Base-by-base conservation (phyloP, 768 basidiomycete genomes). In the Suillus subluteus region DNA sequence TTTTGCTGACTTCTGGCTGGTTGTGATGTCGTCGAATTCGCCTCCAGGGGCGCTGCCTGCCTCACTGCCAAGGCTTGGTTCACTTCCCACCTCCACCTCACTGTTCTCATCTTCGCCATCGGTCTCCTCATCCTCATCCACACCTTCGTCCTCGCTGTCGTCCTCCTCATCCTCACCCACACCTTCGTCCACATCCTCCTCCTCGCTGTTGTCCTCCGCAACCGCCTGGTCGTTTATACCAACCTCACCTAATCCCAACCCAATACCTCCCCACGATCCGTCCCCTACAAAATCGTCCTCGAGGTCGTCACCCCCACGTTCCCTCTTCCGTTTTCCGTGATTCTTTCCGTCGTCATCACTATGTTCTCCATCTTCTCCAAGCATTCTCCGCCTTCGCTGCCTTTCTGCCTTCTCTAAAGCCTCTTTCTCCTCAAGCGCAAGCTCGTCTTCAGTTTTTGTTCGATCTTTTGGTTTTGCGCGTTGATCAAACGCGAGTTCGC, bases 371-470 rank as follows among this genome's bases (percentile, higher is more conserved):
- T 88, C 87, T 67, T 92, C 80, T 6, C 98, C 98, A 59, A 91
- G 76, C 96, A 98, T 98, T 30, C 98, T 87, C 71, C 88, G 82
- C 58, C 90, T 76, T 37, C 98, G 84, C 69, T 82, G 85, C 71
- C 85, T 82, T 79, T 99, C 98, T 1, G 94, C 93, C 76, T 89
- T 91, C 79, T 96, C 92, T 63, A 99, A 78, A 6, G 86, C 83
- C 70, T 93, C 92, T 72, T 94, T 96, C 73, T 92, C 93, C 68
- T 97, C 95, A 67, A 91, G 66, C 6, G 96, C 96, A 37, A 95
- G 72, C 73, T 99, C 98, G 72, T 98, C 95, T 72, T 98, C 97
- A 0, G 96, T 98, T 81, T 98, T 98, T 37, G 94, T 96, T 64
- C 98, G 81, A 75, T 99, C 93, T 74, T 95, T 98, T 1, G 98